Percentiles rank a stretch among this genome's conserved stretches.
Conservation (phyloP, 1,139 yeast genomes). For the Saccharomyces pastorianus region DNA sequence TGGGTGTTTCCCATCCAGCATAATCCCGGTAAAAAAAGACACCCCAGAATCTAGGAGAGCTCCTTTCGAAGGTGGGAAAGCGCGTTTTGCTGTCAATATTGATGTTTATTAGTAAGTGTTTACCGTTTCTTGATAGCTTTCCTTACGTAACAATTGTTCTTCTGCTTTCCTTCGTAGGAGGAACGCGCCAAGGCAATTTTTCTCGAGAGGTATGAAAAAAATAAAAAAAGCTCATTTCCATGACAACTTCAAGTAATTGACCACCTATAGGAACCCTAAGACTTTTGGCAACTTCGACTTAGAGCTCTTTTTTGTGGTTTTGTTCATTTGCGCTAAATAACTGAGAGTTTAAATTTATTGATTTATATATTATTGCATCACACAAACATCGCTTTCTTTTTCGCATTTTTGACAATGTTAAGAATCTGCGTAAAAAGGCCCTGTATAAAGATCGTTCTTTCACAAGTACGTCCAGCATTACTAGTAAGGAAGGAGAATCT, state of each 20-base stretch:
- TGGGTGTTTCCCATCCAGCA: background rate
- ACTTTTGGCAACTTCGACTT: background rate
- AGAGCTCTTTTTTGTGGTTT: background rate
- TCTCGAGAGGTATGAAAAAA: background rate
- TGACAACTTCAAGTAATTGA: background rate
- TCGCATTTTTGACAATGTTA: background rate
- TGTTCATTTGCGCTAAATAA: background rate
- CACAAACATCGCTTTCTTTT: background rate
- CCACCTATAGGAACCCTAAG: background rate
- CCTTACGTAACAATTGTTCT: constrained; percentile 1
- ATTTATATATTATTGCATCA: background rate
- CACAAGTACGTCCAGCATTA: background rate
- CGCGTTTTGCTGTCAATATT: background rate
- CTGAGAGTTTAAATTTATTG: background rate
- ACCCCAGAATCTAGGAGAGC: background rate
- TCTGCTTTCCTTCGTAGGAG: background rate
- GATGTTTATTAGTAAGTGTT: background rate
- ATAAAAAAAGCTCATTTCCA: background rate
- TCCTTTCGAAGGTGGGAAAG: background rate
- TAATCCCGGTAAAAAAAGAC: background rate
- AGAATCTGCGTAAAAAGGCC: background rate
- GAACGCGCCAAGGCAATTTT: background rate
- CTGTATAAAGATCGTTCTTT: background rate
- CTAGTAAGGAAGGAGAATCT: background rate
- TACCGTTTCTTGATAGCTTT: background rate